Evolutionary conservation across 169 alveolate species (phyloP), one percentile per base, ranked within the genome.

Genomic region (Plasmodium berghei): DNA sequence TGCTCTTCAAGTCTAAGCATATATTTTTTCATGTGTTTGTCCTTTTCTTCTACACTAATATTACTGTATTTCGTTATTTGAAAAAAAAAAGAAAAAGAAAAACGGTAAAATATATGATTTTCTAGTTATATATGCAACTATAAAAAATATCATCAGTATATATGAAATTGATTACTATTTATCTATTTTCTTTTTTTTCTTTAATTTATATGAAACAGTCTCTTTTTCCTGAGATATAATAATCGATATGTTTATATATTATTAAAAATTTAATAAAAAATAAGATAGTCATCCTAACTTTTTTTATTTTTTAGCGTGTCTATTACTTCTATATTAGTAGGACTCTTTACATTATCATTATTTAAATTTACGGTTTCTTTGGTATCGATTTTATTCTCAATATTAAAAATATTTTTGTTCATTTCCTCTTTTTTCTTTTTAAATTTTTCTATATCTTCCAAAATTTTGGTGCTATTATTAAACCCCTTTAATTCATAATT

Each of bases 161-260:
- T 49, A 22, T 26, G 24, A 42, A 22, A 20, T n/a, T 40, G 52
- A 49, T 80, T 80, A 80, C 90, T 80, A 80, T 80, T 80, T 80
- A 40, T 80, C 90, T 6, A 80, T 80, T 62, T 80, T 80, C 42
- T 80, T 80, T 62, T 66, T 42, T 63, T 80, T 80, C 72, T 80
- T 80, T 59, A 69, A 72, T 61, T 52, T 80, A 40, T 64, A 80
- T 28, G 90, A 80, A 46, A 66, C 9, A 12, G 90, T 80, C 69
- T 80, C 90, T 49, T 67, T 80, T 67, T 80, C 85, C 90, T 80
- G 46, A 49, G n/a, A 28, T 9, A 12, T 45, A n/a, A 45, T 24
- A 61, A 46, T 45, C 8, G 45, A 12, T 16, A 58, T n/a, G 26
- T 58, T 58, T 58, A 24, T 18, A 58, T n/a, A 58, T 16, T 58